A percentile compares a stretch with the other conserved stretches of the same genome.
phyloP scores from a whole-genome alignment of 345 rosid species.

The Lumnitzera littorea region DNA sequence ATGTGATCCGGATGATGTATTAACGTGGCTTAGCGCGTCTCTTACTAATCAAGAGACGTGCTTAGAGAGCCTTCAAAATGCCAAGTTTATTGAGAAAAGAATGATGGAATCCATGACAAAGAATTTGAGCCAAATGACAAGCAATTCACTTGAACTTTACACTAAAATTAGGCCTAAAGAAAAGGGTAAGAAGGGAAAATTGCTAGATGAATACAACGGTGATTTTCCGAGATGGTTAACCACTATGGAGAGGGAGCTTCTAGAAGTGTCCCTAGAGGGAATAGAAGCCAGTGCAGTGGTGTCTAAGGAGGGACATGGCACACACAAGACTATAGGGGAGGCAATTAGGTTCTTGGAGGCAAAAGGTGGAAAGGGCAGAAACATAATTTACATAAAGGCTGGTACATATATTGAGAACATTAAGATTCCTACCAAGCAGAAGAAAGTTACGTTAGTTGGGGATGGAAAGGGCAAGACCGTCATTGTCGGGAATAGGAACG shows the following conservation, averaged over 20 bases:
- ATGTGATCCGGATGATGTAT: slow-evolving; percentile 21
- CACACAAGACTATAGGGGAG: slow-evolving; percentile 35
- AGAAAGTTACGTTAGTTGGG: slow-evolving; percentile 51
- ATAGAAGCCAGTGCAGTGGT: slow-evolving; percentile 38
- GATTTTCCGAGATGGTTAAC: no score
- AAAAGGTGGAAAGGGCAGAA: slow-evolving; percentile 27
- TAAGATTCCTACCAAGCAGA: slow-evolving; percentile 34
- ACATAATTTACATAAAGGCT: slow-evolving; percentile 40
- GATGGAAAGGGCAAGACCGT: slow-evolving; percentile 52
- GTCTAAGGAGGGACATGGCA: slow-evolving; percentile 47
- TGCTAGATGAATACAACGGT: slow-evolving; percentile 9
- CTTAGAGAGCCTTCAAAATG: slow-evolving; percentile 27
- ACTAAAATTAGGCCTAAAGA: slow-evolving; percentile 10
- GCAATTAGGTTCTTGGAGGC: slow-evolving; percentile 23
- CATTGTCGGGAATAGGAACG: slow-evolving; percentile 27
- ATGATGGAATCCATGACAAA: slow-evolving; percentile 17
- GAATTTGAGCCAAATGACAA: slow-evolving; percentile 26
- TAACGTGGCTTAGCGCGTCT: slow-evolving; percentile 51
- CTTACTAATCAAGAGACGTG: slow-evolving; percentile 53
- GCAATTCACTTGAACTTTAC: slow-evolving; percentile 26
- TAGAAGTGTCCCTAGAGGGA: slow-evolving; percentile 14
- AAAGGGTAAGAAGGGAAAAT: slow-evolving; percentile 7
- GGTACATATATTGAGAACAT: slow-evolving; percentile 45
- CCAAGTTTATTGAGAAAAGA: slow-evolving; percentile 3
- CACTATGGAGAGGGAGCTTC: no score